These are phyloP conservation scores for Guillardia theta DNA, from an alignment of 78 protist genomes.

Conservation along the genomic window DNA sequence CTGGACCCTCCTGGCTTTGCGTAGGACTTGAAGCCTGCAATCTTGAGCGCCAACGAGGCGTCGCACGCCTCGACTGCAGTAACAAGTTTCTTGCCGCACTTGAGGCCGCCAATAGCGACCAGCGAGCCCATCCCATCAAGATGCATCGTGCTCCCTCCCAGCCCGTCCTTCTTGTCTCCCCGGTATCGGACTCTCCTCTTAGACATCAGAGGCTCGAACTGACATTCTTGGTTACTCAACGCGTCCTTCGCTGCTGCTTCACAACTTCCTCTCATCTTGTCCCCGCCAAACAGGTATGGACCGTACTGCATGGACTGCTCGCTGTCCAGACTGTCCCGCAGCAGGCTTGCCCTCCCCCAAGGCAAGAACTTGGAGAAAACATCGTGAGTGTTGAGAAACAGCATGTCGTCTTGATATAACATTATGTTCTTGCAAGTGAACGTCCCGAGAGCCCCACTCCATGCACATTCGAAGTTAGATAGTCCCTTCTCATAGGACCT, in stretches of 20 bases:
- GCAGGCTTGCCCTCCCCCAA: neutral
- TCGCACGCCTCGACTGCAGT: neutral
- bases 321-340: neutral
- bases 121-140: neutral
- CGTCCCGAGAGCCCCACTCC: neutral
- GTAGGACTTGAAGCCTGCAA: neutral
- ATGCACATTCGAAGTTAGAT: neutral
- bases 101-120: neutral
- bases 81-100: neutral
- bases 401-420: neutral
- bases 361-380: neutral
- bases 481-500: neutral
- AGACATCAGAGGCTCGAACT: no score
- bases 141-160: neutral
- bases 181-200: no score
- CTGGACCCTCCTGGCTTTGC: neutral
- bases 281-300: neutral
- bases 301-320: neutral
- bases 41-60: neutral
- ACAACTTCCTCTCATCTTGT: neutral
- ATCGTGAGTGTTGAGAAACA: neutral
- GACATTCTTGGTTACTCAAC: no score
- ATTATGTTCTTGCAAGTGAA: neutral
- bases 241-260: neutral
- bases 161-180: no score